Conservation (phyloP, 164 flowering plant species). For the Umbellularia californica region DNA sequence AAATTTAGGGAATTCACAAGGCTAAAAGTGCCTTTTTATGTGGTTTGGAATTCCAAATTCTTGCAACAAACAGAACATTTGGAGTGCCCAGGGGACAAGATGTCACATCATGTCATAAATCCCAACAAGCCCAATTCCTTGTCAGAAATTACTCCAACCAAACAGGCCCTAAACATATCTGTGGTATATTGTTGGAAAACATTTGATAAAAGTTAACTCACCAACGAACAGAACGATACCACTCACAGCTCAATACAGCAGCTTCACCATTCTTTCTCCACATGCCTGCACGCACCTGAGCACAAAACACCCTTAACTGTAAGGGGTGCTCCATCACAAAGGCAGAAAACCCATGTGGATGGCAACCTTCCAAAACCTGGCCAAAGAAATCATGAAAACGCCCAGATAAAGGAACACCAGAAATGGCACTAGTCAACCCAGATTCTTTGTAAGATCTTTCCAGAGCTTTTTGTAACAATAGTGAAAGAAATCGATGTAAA, state of each 20-base stretch:
- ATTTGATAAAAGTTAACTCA: slow-evolving; percentile 23
- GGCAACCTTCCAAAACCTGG: slow-evolving; percentile 53
- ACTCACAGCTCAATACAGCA: slow-evolving; percentile 53
- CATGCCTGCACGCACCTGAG: slow-evolving; percentile 93
- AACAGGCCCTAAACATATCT: background rate
- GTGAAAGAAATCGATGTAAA: slow-evolving; percentile 74
- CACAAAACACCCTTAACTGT: slow-evolving; percentile 83
- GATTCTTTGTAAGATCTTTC: slow-evolving; percentile 51
- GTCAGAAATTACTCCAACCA: background rate
- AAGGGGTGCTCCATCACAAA: slow-evolving; percentile 91
- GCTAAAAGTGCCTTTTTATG: no score
- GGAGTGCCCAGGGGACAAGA: no score
- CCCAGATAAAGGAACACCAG: slow-evolving; percentile 23
- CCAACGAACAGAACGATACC: slow-evolving; percentile 82
- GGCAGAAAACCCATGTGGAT: slow-evolving; percentile 81
- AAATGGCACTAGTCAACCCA: slow-evolving; percentile 14
- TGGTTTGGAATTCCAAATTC: no score
- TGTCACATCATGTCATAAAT: no score
- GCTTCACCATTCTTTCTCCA: slow-evolving; percentile 94
- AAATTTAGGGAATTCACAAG: no score
- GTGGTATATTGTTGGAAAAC: background rate
- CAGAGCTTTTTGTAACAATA: slow-evolving; percentile 56
- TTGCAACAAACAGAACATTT: no score
- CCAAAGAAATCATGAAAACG: slow-evolving; percentile 44
- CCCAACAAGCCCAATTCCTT: no score